Evolutionary conservation across 1,284 basidiomycete species (phyloP), one percentile per base, ranked within the genome.

Genomic region (Microbotryum silenes-acaulis): DNA sequence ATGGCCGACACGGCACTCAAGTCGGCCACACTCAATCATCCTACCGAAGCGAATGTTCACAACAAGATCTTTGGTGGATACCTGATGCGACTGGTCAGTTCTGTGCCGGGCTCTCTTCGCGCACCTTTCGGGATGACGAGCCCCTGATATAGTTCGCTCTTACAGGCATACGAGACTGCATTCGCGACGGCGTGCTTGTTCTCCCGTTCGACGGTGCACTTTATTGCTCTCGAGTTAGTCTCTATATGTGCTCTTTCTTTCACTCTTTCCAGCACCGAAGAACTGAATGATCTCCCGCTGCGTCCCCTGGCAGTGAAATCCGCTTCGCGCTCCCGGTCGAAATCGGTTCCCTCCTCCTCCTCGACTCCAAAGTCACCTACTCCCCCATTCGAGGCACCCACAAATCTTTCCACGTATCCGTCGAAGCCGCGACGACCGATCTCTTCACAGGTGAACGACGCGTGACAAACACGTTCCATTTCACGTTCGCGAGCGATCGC

Each of bases 151-250:
- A 71, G 55, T 74, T 72, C 68, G 71, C 69, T 68, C 21, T 64
- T 63, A 10, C 64, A 67, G 21, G 73, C 75, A 1, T 76, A 75
- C 70, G 75, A 77, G 64, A 67, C 74, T 1, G 75, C 74, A 3
- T 76, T 72, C 66, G 70, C 74, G 60, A 72, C 68, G 2, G 74
- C 72, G 0, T 72, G 72, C 61, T 59, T 72, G 21, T 71, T 76
- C 56, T 71, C 72, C 27, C 68, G 73, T 7, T 64, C 68, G 7
- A 71, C 73, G 10, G 75, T 77, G 18, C 70, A 69, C 18, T 77
- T 76, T 62, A 63, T 76, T 8, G 70, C 76, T 6, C 69, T 77
- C 21, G 75, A 77, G 62, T 67, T 42, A 42, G 55, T 14, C 1
- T 14, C 16, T 3, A 10, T 33, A 5, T 67, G 62, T 6, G 9